A percentile compares a stretch with the other conserved stretches of the same genome.
Evolutionary conservation across 768 basidiomycete species (phyloP).

Genomic region (Tricholoma furcatifolium): DNA sequence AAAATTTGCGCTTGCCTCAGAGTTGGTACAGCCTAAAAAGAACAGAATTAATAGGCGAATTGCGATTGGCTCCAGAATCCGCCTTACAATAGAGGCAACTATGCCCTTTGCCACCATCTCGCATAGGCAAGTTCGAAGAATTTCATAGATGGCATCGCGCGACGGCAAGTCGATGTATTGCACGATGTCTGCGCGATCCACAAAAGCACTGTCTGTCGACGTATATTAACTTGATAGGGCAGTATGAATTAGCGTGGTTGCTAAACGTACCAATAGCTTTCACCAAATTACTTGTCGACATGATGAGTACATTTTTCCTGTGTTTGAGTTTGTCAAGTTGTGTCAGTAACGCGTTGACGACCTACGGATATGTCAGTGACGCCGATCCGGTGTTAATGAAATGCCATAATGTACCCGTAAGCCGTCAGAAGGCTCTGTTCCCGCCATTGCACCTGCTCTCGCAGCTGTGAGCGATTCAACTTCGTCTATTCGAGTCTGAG

Average conservation of each 20-base stretch:
- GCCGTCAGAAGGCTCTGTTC: constrained; percentile 95
- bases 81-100: constrained; percentile 59
- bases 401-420: constrained; percentile 57
- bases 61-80: not conserved
- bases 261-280: constrained; percentile 80
- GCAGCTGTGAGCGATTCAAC: constrained; percentile 96
- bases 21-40: constrained; percentile 54
- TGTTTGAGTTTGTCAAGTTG: constrained; percentile 95
- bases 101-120: constrained; percentile 80
- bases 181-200: constrained; percentile 95
- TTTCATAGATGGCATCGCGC: constrained; percentile 90
- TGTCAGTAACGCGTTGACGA: constrained; percentile 95
- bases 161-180: constrained; percentile 94
- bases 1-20: constrained; percentile 61
- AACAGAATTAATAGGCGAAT: not conserved
- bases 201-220: constrained; percentile 81
- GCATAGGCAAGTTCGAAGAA: constrained; percentile 75
- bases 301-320: constrained; percentile 89
- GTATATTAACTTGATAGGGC: not conserved
- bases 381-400: not conserved
- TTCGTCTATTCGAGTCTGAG: constrained; percentile 63
- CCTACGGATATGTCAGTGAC: constrained; percentile 45
- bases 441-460: constrained; percentile 90
- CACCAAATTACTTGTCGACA: constrained; percentile 95
- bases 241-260: not conserved